Conservation (phyloP, 176 grass and related monocot genomes). For the Elaeis guineensis region DNA sequence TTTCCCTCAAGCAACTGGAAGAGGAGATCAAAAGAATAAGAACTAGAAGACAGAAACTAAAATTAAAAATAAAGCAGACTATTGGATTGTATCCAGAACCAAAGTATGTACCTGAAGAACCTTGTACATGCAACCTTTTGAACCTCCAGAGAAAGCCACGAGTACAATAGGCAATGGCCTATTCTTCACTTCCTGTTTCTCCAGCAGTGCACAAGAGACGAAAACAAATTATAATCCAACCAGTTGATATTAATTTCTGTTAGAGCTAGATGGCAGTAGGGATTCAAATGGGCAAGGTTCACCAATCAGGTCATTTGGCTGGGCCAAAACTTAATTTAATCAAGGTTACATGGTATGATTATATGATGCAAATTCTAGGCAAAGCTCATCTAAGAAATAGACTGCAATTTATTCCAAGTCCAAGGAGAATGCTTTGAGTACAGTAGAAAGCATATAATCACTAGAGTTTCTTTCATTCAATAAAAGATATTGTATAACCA, state of each 20-base stretch:
- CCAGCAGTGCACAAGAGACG: slow-evolving; percentile 12
- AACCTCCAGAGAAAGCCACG: slow-evolving; percentile 73
- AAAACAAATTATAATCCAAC: neutral
- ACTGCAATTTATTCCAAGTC: too few species aligned
- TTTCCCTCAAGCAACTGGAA: slow-evolving; percentile 71
- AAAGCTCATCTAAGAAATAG: too few species aligned
- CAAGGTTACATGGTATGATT: too few species aligned
- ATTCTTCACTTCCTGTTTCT: slow-evolving; percentile 65
- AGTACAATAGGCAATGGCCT: slow-evolving; percentile 60
- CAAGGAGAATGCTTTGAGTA: too few species aligned
- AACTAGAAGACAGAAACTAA: too few species aligned
- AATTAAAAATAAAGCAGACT: too few species aligned
- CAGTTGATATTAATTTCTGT: neutral
- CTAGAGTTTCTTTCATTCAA: too few species aligned
- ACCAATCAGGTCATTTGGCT: too few species aligned
- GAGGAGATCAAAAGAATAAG: slow-evolving; percentile 10
- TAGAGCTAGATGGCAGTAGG: neutral
- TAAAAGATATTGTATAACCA: slow-evolving; percentile 1
- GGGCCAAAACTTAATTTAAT: too few species aligned
- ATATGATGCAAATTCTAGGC: too few species aligned
- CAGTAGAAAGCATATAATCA: too few species aligned
- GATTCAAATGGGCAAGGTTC: too few species aligned
- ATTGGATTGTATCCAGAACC: neutral
- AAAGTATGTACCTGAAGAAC: slow-evolving; percentile 58
- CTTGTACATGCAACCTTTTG: slow-evolving; percentile 81